Percentiles rank a stretch among this genome's conserved stretches.
phyloP scores from a whole-genome alignment of 164 flowering plant genomes.

The Warburgia ugandensis region DNA sequence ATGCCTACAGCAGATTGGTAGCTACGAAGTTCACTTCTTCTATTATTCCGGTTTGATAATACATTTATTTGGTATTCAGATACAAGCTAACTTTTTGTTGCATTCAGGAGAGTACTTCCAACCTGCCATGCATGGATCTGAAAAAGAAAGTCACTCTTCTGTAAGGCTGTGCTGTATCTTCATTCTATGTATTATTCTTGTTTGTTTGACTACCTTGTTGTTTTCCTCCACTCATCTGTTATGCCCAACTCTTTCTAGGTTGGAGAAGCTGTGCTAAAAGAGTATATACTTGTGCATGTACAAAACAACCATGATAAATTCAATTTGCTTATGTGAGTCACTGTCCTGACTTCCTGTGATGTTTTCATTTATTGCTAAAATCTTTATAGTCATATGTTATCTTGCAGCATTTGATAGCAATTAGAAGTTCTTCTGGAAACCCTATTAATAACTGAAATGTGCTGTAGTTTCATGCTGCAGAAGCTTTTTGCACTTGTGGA shows the following conservation, averaged over 20 bases:
- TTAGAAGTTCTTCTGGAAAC: no score
- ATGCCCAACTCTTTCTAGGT: conserved; percentile 36
- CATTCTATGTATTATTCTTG: not conserved
- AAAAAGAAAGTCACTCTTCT: conserved; percentile 33
- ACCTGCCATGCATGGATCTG: conserved; percentile 56
- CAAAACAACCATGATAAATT: conserved; percentile 63
- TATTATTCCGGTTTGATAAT: not conserved
- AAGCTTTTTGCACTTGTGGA: conserved; percentile 87
- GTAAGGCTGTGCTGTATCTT: conserved; percentile 35
- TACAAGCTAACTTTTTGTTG: not conserved
- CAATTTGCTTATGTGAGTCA: conserved; percentile 77
- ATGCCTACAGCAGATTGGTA: conserved; percentile 77
- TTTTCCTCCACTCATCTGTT: not conserved
- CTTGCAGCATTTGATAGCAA: no score
- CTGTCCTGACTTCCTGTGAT: conserved; percentile 3
- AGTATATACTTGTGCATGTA: conserved; percentile 79
- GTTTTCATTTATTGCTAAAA: not conserved
- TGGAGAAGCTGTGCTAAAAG: conserved; percentile 59
- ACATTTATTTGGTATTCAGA: not conserved
- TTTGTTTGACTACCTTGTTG: not conserved
- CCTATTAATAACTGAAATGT: no score
- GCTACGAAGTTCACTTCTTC: not conserved
- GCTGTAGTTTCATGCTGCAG: conserved; percentile 80
- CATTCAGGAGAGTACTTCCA: conserved; percentile 65
- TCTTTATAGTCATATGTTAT: no score